These are phyloP conservation scores for Fragilaria crotonensis DNA, from an alignment of 108 stramenopile species.

Conservation along the genomic window DNA sequence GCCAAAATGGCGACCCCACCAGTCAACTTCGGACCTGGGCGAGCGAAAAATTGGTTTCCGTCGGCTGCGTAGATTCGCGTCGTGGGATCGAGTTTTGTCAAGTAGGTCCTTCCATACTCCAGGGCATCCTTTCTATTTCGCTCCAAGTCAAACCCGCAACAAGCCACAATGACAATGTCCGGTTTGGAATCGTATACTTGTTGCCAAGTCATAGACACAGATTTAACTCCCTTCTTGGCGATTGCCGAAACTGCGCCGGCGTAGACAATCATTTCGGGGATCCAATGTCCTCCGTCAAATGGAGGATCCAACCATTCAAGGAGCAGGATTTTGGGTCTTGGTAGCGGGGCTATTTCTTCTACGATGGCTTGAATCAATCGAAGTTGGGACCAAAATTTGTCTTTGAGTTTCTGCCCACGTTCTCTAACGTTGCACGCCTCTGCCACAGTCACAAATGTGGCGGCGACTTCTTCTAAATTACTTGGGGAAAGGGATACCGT, in stretches of 20 bases:
- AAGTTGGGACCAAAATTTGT: slow-evolving; percentile 18
- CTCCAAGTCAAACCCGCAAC: slow-evolving; percentile 86
- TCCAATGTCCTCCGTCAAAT: slow-evolving; percentile 91
- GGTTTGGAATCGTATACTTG: slow-evolving; percentile 57
- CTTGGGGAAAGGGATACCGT: slow-evolving; percentile 56
- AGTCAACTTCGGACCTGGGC: slow-evolving; percentile 76
- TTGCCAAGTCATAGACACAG: slow-evolving; percentile 45
- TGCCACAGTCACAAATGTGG: slow-evolving; percentile 56
- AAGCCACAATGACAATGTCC: slow-evolving; percentile 76
- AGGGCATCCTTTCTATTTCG: slow-evolving; percentile 62
- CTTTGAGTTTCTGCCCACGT: slow-evolving; percentile 31
- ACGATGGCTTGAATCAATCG: slow-evolving; percentile 8
- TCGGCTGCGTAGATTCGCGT: slow-evolving; percentile 63
- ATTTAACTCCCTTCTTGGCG: slow-evolving; percentile 27
- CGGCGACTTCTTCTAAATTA: slow-evolving; percentile 61
- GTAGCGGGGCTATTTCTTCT: neutral
- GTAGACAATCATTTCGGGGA: slow-evolving; percentile 74
- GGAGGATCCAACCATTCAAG: slow-evolving; percentile 91
- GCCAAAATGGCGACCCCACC: slow-evolving; percentile 74
- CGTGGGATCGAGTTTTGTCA: slow-evolving; percentile 25
- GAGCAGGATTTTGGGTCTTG: slow-evolving; percentile 48
- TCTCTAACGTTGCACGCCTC: slow-evolving; percentile 44
- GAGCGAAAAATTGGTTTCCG: slow-evolving; percentile 82
- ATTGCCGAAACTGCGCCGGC: slow-evolving; percentile 51
- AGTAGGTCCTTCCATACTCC: slow-evolving; percentile 24